Base-by-base conservation (phyloP, 1,284 basidiomycete species). In the Kwoniella shivajii region DNA sequence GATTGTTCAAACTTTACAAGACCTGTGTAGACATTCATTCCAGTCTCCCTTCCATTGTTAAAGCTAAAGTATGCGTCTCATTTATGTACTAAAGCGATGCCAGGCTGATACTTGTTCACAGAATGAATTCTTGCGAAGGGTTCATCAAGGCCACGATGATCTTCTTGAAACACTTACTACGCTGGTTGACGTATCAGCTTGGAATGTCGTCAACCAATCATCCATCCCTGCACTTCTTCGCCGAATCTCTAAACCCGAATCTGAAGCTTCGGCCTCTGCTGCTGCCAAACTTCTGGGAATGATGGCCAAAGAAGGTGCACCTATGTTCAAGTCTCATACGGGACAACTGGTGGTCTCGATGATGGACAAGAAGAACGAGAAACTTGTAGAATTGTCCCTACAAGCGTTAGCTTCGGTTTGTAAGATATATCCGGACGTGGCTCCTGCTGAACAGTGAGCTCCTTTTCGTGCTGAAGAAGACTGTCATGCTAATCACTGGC, bases 1-100 rank as follows among this genome's bases (percentile, higher is more conserved):
- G 91, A 47, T 79, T 95, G 10, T 96, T 93, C 80, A 92, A 89
- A 74, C 80, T 94, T 4, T 80, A 95, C 41, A 88, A 85, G 70
- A 86, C 84, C 0, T 87, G 89, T 66, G 84, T 91, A 78, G 92
- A 97, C 72, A 81, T 87, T 0, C 86, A 90, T 65, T 87, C 87
- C 0, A 90, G 95, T 69, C 77, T 98, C 27, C 91, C 89, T 71
- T 82, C 83, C 4, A 81, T 94, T 2, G 80, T 89, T 57, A 97
- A 95, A 77, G 82, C 89, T 7, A 84, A 83, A 44, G 90, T 90
- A 33, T 68, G 84, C 78, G 27, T 42, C 11, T 22, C 41, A 9
- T 24, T 31, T 53, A 11, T 20, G 29, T 5, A 16, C n/a, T 14
- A 29, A 20, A 46, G 18, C 4, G 33, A 6, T 27, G 9, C 39